These are phyloP conservation scores for Scheffersomyces insectosa DNA, from an alignment of 1,139 yeast species.

Conservation along the genomic window DNA sequence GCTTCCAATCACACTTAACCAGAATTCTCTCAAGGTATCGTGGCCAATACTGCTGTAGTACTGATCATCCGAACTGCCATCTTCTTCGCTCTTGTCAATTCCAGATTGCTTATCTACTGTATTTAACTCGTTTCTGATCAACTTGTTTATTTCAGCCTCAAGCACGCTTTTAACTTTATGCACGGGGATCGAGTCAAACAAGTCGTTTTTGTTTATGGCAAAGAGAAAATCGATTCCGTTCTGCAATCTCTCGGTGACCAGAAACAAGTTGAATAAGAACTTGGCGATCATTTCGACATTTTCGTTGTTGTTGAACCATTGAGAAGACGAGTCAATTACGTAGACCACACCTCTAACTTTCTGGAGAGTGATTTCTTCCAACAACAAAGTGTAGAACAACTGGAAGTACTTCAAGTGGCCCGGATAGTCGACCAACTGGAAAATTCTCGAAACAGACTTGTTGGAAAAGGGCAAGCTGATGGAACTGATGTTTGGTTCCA, in stretches of 20 bases:
- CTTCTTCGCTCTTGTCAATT: slow-evolving; percentile 37
- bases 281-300: slow-evolving; percentile 50
- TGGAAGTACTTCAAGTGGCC: slow-evolving; percentile 77
- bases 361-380: slow-evolving; percentile 45
- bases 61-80: slow-evolving; percentile 30
- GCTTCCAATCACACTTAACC: slow-evolving; percentile 50
- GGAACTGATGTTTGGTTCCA: slow-evolving; percentile 38
- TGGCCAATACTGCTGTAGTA: slow-evolving; percentile 21
- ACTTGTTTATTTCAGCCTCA: slow-evolving; percentile 63
- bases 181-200: slow-evolving; percentile 78
- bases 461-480: slow-evolving; percentile 38
- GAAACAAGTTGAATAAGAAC: slow-evolving; percentile 55
- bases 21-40: slow-evolving; percentile 35
- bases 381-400: slow-evolving; percentile 41
- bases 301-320: slow-evolving; percentile 31
- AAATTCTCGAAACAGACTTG: slow-evolving; percentile 30
- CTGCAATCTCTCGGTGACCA: slow-evolving; percentile 52
- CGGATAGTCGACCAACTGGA: slow-evolving; percentile 74
- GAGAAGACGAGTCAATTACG: slow-evolving; percentile 63
- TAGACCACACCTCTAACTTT: slow-evolving; percentile 66
- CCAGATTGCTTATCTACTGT: slow-evolving; percentile 20
- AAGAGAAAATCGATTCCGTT: slow-evolving; percentile 70
- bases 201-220: slow-evolving; percentile 82
- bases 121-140: slow-evolving; percentile 40
- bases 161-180: slow-evolving; percentile 56